Base-by-base conservation (phyloP, 805 yeast genomes). In the Lipomyces sp. region DNA sequence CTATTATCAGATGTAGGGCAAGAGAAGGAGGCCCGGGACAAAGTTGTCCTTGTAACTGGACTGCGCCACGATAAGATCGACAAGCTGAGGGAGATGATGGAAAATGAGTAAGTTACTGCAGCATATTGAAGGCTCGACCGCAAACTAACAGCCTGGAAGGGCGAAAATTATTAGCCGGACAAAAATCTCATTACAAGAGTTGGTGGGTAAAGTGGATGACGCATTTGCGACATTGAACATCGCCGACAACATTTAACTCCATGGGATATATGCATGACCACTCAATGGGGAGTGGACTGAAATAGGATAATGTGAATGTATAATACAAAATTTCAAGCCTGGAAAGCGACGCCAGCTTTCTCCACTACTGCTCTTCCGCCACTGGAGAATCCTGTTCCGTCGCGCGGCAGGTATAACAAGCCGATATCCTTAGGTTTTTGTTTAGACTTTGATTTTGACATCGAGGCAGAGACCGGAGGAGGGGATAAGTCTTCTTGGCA, bases 351-450 rank as follows among this genome's bases (percentile, higher is more conserved):
- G 6, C 60, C 61, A 6, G 43, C 38, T 38, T 44, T 52, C 32
- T 52, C 55, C 11, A 49, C 60, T 7, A 57, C 47, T 5, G 57
- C 39, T 23, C 40, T 49, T 2, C 61, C 61, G 5, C 58, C 58
- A 14, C 50, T 55, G 14, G 61, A 53, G 39, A 40, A 57, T 5
- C 61, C 60, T 7, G 61, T 57, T 1, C 61, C 61, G 39, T 57
- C 61, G 8, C 60, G 39, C 5, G 46, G 40, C 4, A 57, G 23
- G 32, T 51, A 49, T 3, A 57, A 32, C 10, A 57, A 31, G 2
- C 60, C 58, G 10, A 39, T 8, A 13, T 42, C 40, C 3, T 26
- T 26, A 4, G 16, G 16, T 29, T 49, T 34, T 33, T 31, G 43
- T 7, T 34, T 41, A 23, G 32, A 32, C 24, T 56, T 49, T 8